These are phyloP conservation scores for Salicornia ramosissima DNA, from an alignment of 148 eudicot genomes.

Conservation along the genomic window DNA sequence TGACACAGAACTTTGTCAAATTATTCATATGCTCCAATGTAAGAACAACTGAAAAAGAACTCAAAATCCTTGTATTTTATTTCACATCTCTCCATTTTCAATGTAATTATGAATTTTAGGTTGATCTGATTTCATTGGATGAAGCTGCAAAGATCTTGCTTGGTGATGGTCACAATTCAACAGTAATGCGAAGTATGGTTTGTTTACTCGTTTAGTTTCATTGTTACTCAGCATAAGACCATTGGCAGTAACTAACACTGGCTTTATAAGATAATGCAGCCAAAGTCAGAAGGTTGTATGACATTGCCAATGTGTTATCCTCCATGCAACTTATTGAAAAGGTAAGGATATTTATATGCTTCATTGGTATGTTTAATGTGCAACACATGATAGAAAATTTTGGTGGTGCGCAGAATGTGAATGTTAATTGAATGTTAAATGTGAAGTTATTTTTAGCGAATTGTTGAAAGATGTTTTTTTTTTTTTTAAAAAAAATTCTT, in stretches of 20 bases:
- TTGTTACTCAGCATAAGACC: background rate
- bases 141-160: conserved; percentile 89
- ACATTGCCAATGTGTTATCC: conserved; percentile 90
- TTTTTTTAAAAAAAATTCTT: no score
- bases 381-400: no score
- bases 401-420: no score
- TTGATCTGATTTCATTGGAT: conserved; percentile 75
- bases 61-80: background rate
- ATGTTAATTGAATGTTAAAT: no score
- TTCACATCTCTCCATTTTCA: background rate
- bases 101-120: conserved; percentile 31
- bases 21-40: conserved; percentile 83
- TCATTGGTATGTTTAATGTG: no score
- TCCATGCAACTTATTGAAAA: conserved; percentile 91
- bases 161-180: conserved; percentile 63
- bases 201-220: conserved; percentile 13
- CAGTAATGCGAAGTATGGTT: conserved; percentile 68
- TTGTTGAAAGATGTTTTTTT: no score
- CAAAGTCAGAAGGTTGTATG: conserved; percentile 89
- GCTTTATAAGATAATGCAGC: conserved; percentile 60
- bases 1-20: conserved; percentile 91
- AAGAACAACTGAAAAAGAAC: conserved; percentile 23
- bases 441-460: no score
- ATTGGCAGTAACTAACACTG: conserved; percentile 32
- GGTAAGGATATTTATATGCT: conserved; percentile 36